These are phyloP conservation scores for Lasiosphaeria hispida DNA, from an alignment of 495 filamentous ascomycete species.

Conservation along the genomic window DNA sequence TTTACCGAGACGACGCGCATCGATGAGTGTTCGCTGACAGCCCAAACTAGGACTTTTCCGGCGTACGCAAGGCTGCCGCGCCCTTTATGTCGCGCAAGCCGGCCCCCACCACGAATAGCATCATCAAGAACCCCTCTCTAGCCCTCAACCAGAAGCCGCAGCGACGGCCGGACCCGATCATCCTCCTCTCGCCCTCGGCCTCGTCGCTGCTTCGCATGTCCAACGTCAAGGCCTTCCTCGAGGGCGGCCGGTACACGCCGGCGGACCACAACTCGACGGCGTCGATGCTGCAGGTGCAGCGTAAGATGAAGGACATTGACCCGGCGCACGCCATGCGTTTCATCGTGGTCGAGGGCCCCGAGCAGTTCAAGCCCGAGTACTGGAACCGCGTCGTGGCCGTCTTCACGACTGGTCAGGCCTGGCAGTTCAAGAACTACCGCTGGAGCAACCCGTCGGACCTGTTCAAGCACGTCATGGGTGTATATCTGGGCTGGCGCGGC, in stretches of 20 bases:
- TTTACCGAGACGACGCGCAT: background rate
- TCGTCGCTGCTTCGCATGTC: conserved; percentile 95
- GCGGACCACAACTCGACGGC: conserved; percentile 64
- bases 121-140: conserved; percentile 36
- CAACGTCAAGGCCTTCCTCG: conserved; percentile 95
- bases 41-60: conserved; percentile 82
- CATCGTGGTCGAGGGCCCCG: conserved; percentile 86
- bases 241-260: conserved; percentile 76
- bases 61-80: conserved; percentile 82
- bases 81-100: conserved; percentile 69
- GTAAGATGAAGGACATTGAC: conserved; percentile 73
- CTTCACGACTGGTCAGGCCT: conserved; percentile 96
- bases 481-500: conserved; percentile 89
- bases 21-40: background rate
- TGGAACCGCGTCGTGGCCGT: conserved; percentile 95
- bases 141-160: conserved; percentile 49
- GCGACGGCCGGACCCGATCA: conserved; percentile 85
- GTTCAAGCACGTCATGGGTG: conserved; percentile 79
- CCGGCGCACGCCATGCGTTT: conserved; percentile 76
- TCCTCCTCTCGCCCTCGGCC: conserved; percentile 96
- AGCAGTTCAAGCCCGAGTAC: conserved; percentile 97
- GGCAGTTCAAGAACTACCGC: conserved; percentile 98
- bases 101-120: conserved; percentile 28
- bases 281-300: conserved; percentile 80
- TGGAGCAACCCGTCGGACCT: conserved; percentile 87